Evolutionary conservation across 2,329 filamentous ascomycete genomes (phyloP).

Genomic region (Pyricularia sp.): DNA sequence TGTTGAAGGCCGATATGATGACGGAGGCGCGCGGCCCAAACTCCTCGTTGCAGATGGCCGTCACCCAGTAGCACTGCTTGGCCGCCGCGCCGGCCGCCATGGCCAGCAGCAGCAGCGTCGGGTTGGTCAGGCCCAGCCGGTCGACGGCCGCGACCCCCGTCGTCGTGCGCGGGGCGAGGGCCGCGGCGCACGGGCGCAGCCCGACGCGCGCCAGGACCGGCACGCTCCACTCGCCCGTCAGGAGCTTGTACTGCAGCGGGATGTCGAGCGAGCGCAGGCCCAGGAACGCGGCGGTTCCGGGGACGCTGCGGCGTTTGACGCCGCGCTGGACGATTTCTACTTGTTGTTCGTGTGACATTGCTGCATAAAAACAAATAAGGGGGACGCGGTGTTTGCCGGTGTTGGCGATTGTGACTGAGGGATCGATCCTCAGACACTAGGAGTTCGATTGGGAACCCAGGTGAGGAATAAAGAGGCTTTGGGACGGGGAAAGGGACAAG

Average conservation of each 20-base stretch:
- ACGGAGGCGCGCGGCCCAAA: constrained; percentile 30
- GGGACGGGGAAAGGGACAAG: too few relatives aligned
- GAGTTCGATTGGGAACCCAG: background rate
- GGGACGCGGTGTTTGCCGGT: background rate
- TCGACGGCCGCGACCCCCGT: constrained; percentile 8
- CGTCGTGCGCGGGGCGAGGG: constrained; percentile 17
- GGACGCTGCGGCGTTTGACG: constrained; percentile 18
- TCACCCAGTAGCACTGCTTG: constrained; percentile 45
- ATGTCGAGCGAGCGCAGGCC: constrained; percentile 22
- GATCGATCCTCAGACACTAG: too few relatives aligned
- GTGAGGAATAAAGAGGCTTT: background rate
- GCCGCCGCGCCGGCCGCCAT: constrained; percentile 38
- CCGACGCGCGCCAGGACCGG: constrained; percentile 33
- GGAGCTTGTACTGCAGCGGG: constrained; percentile 19
- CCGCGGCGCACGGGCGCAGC: background rate
- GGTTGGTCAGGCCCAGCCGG: constrained; percentile 32
- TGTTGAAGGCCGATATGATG: constrained; percentile 37
- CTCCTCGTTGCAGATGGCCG: constrained; percentile 32
- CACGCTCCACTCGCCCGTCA: constrained; percentile 23
- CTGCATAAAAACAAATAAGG: background rate
- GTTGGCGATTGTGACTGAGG: background rate
- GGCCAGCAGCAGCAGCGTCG: constrained; percentile 34
- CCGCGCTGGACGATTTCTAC: constrained; percentile 24
- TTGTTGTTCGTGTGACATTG: background rate
- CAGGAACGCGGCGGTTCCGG: constrained; percentile 24